Base-by-base conservation (phyloP, 2,329 filamentous ascomycete genomes). In the Penicillium sp. region DNA sequence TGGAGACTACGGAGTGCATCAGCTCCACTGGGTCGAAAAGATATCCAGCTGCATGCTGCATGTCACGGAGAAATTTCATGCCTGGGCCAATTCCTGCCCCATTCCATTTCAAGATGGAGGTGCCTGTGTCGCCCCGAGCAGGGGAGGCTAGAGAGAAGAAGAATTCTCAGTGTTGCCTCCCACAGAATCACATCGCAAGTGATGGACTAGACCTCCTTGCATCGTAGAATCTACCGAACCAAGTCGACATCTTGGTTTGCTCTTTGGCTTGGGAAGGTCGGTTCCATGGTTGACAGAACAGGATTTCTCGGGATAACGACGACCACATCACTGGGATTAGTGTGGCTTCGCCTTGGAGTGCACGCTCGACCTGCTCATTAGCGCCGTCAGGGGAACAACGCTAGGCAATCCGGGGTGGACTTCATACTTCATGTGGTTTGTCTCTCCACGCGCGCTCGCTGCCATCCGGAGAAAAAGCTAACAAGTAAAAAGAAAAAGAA, bases 1-100 rank as follows among this genome's bases (percentile, higher is more conserved):
- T 51, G 42, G 45, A 39, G 43, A 45, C 33, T 48, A 47, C 42
- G 45, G 50, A 48, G 47, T 51, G 43, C 45, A 52, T 41, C 40
- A 29, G 27, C 25, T 20, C 36, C 21, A 30, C 36, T 39, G 31
- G 13, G 45, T 48, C 36, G 41, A 49, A 45, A 34, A 31, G 19
- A 41, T 47, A 47, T 28, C 30, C 34, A 29, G 45, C 16, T 48
- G 38, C 40, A 41, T 29, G n/a, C 46, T 54, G 51, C 51, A 54
- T 47, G 49, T 53, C 51, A 54, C 47, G 19, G 39, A 51, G 38
- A 26, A 33, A 50, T 36, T 41, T 45, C 29, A 34, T 36, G 27
- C 25, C 23, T 34, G 29, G 18, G 25, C n/a, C 28, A 36, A 8
- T 42, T 32, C 21, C n/a, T 20, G 19, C 33, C 32, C 31, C 32